phyloP scores from a whole-genome alignment of 352 stramenopile genomes.

The Elongisporangium prolatum region DNA sequence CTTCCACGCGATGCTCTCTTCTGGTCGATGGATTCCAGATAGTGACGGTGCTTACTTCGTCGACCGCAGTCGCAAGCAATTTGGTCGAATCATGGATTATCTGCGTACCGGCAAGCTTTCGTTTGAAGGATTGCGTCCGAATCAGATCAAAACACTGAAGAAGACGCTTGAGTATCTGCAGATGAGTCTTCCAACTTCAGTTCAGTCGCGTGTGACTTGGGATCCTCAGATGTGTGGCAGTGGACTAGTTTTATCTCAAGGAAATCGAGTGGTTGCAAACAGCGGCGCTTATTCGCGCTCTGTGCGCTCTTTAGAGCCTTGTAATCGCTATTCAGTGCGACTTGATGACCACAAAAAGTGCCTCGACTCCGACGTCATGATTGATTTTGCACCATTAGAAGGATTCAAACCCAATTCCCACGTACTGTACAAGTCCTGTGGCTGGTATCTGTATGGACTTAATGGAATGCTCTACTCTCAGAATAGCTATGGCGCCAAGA shows the following conservation, averaged over 20 bases:
- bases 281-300: background rate
- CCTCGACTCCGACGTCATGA: background rate
- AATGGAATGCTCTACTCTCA: background rate
- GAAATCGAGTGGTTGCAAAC: background rate
- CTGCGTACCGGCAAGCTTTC: constrained; percentile 1
- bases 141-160: background rate
- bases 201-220: background rate
- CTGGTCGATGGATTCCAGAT: background rate
- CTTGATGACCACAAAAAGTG: background rate
- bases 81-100: background rate
- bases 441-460: background rate
- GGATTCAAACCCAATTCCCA: background rate
- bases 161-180: background rate
- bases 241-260: background rate
- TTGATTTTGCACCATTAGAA: background rate
- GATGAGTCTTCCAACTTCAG: background rate
- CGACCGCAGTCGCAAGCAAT: constrained; percentile 1
- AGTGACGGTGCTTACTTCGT: background rate
- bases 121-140: background rate
- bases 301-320: background rate
- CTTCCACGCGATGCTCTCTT: constrained; percentile 4
- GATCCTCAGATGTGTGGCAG: background rate
- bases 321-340: background rate
- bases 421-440: background rate
- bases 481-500: background rate